A percentile compares a stretch with the other conserved stretches of the same genome.
These are phyloP conservation scores for Hortaea sp. DNA, from an alignment of 2,329 filamentous ascomycete genomes.

Conservation along the genomic window DNA sequence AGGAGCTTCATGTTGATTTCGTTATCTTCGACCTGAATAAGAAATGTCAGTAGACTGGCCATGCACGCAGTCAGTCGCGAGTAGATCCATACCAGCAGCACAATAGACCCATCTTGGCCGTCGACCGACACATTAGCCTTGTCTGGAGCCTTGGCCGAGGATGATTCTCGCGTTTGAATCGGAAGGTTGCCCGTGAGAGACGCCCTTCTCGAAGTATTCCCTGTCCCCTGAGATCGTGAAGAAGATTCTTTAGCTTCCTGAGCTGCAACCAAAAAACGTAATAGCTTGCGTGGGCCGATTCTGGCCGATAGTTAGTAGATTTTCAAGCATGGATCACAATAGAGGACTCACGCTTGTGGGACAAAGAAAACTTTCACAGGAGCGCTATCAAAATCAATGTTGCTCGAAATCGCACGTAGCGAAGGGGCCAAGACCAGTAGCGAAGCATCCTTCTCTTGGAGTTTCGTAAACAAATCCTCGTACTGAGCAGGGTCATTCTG, in stretches of 20 bases:
- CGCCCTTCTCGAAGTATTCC: too few relatives aligned
- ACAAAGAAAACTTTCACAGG: neutral
- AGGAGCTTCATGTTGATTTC: slow-evolving; percentile 8
- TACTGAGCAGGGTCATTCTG: neutral
- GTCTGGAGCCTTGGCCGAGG: too few relatives aligned
- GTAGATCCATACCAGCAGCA: too few relatives aligned
- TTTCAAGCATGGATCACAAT: neutral
- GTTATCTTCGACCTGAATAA: neutral
- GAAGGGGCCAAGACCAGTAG: neutral
- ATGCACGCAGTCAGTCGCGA: too few relatives aligned
- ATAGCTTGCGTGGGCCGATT: neutral
- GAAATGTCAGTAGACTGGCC: too few relatives aligned
- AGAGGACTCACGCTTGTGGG: neutral
- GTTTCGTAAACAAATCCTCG: too few relatives aligned
- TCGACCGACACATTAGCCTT: too few relatives aligned
- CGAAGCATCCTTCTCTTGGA: neutral
- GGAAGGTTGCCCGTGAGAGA: too few relatives aligned
- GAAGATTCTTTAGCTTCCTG: neutral
- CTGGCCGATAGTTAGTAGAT: neutral
- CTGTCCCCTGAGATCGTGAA: too few relatives aligned
- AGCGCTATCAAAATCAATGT: neutral
- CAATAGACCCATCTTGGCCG: too few relatives aligned
- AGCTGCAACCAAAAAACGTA: neutral
- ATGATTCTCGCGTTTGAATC: too few relatives aligned
- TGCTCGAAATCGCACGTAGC: neutral